These are phyloP conservation scores for Microcera coccophila DNA, from an alignment of 2,329 filamentous ascomycete genomes.

Conservation along the genomic window DNA sequence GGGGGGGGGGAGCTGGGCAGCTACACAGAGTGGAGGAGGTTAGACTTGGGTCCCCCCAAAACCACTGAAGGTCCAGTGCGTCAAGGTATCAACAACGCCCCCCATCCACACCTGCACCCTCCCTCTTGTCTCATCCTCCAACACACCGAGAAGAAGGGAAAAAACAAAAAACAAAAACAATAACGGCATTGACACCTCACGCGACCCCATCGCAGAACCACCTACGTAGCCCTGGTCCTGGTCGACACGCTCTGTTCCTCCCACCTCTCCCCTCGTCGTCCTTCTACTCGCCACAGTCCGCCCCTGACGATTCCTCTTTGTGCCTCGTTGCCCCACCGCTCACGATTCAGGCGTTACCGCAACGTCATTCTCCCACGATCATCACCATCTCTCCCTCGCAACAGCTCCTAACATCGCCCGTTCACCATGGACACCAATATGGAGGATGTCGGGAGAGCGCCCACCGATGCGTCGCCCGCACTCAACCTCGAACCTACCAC, in stretches of 20 bases:
- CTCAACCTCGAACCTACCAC: slow-evolving; percentile 72
- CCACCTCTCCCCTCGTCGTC: slow-evolving; percentile 2
- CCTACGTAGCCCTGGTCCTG: not conserved
- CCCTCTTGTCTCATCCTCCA: not conserved
- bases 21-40: no score
- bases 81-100: not conserved
- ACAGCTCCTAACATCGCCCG: slow-evolving; percentile 14
- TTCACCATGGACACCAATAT: slow-evolving; percentile 91
- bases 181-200: not conserved
- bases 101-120: not conserved
- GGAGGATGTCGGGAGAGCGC: slow-evolving; percentile 91
- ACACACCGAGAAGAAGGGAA: no score
- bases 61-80: no score
- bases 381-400: slow-evolving; percentile 13
- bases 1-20: no score
- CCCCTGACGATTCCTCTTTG: slow-evolving; percentile 25
- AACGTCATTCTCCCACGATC: slow-evolving; percentile 31
- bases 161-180: no score
- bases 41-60: no score
- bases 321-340: slow-evolving; percentile 27
- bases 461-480: slow-evolving; percentile 70
- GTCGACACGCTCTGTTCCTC: not conserved
- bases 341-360: slow-evolving; percentile 30
- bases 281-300: slow-evolving; percentile 12
- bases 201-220: not conserved